Base-by-base conservation (phyloP, 2,329 filamentous ascomycete genomes). In the Hypoxylon sp. region DNA sequence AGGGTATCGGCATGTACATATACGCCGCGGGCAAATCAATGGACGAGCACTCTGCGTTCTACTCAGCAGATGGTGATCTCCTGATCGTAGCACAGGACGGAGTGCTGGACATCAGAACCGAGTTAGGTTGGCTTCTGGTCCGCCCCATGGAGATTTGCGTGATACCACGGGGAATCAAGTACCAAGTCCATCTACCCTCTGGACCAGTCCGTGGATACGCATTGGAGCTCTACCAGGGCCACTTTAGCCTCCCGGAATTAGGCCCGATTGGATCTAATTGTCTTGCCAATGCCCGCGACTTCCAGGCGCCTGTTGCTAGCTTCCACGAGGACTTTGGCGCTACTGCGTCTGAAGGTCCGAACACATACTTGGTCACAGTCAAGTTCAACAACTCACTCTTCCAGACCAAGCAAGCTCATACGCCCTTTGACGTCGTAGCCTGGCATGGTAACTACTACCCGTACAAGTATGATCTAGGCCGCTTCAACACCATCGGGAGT, bases 21-120 rank as follows among this genome's bases (percentile, higher is more conserved):
- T 94, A 90, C 74, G 89, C 90, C 0, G 91, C 90, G 0, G 91
- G 91, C 31, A 91, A 90, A 76, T 88, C 90, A 70, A 94, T 94
- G 92, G 83, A 84, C 42, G 82, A 84, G 11, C 86, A 88, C 49
- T 85, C 90, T 68, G 91, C 91, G 0, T 94, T 93, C 79, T 94
- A 93, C 80, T 92, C 89, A n/a, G 90, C 91, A 0, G 90, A 92
- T 75, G 90, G 90, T 1, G 90, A 92, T 75, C 89, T 91, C 71
- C 78, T 92, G 61, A 90, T 92, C 68, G 89, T 92, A 25, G 84
- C 88, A 3, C 90, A 92, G 75, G 86, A 91, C 69, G 90, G 90
- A 4, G 83, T 86, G 6, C 78, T 92, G 46, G 89, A 92, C 70
- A 90, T 92, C 64, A 85, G 89, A 74, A 92, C 90, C 0, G 90